A percentile compares a stretch with the other conserved stretches of the same genome.
These are phyloP conservation scores for Aethionema arabicum DNA, from an alignment of 345 rosid species.

Conservation along the genomic window DNA sequence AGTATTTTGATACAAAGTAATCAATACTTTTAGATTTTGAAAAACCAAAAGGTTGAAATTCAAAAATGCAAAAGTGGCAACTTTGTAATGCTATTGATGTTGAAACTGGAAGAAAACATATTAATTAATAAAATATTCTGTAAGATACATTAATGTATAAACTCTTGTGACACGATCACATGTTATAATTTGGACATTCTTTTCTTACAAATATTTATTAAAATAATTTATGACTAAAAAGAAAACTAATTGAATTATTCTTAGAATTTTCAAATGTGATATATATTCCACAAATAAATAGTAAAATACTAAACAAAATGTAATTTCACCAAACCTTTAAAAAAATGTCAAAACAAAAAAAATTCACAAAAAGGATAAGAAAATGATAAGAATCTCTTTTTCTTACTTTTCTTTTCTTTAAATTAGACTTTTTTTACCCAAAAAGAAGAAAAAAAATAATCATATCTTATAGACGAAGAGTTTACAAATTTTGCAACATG, in stretches of 20 bases:
- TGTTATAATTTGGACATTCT: neutral
- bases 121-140: neutral
- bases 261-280: too few relatives aligned
- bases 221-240: neutral
- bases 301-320: neutral
- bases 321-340: neutral
- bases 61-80: conserved; percentile 35
- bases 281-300: too few relatives aligned
- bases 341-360: conserved; percentile 6
- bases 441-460: conserved; percentile 24
- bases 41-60: conserved; percentile 20
- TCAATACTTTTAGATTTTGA: neutral
- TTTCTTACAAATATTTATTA: neutral
- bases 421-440: conserved; percentile 17
- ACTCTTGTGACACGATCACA: conserved; percentile 9
- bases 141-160: neutral
- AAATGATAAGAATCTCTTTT: neutral
- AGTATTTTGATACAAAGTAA: conserved; percentile 25
- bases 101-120: conserved; percentile 23
- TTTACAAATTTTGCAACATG: conserved; percentile 29
- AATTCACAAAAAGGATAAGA: neutral
- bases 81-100: conserved; percentile 16
- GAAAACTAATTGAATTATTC: too few relatives aligned
- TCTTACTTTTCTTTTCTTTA: neutral
- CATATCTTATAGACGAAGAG: conserved; percentile 37